A percentile compares a stretch with the other conserved stretches of the same genome.
Evolutionary conservation across 305 asterid genomes (phyloP).

Genomic region (Fraxinus baroniana): DNA sequence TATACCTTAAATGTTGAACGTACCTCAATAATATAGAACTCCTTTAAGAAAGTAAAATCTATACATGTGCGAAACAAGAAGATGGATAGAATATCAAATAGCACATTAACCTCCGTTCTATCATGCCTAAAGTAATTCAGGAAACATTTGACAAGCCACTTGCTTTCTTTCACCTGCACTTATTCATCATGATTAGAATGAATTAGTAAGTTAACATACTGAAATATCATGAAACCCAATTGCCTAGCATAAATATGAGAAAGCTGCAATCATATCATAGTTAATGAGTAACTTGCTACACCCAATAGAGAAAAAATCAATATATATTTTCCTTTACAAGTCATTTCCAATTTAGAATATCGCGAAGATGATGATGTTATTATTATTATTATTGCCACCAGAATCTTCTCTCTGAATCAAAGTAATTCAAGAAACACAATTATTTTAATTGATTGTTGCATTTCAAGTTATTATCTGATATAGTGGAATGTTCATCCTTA

Average conservation of each 20-base stretch:
- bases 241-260: background rate
- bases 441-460: background rate
- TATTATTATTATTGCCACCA: background rate
- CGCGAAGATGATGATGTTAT: background rate
- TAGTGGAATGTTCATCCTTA: background rate
- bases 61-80: constrained; percentile 88
- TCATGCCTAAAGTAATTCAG: constrained; percentile 93
- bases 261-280: background rate
- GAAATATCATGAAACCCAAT: background rate
- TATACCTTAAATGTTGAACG: constrained; percentile 21
- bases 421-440: background rate
- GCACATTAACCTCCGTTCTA: constrained; percentile 76
- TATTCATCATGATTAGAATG: constrained; percentile 23
- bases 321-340: background rate
- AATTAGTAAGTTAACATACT: constrained; percentile 19
- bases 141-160: constrained; percentile 99
- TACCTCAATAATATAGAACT: constrained; percentile 97
- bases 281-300: background rate
- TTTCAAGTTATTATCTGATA: background rate
- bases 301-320: background rate
- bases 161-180: constrained; percentile 98
- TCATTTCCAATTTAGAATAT: background rate
- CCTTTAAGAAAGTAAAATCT: constrained; percentile 97
- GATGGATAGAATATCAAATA: constrained; percentile 91
- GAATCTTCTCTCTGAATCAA: background rate